Evolutionary conservation across 805 yeast genomes (phyloP).

Genomic region (Blastobotrys robertii): DNA sequence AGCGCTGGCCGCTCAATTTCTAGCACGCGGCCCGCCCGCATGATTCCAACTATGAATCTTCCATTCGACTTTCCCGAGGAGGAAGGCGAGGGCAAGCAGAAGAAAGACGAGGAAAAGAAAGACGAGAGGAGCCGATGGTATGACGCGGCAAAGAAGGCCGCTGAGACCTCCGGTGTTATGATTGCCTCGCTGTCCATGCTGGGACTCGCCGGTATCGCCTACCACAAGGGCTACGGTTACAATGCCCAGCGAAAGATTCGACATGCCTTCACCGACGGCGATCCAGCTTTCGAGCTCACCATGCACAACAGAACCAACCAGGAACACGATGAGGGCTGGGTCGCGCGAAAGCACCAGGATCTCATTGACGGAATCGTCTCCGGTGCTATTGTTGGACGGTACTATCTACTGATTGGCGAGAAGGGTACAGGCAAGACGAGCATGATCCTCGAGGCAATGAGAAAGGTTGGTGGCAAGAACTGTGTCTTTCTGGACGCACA

Average conservation of each 20-base stretch:
- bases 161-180: conserved; percentile 63
- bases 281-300: conserved; percentile 51
- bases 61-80: conserved; percentile 1
- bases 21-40: too few relatives aligned
- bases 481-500: conserved; percentile 74
- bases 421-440: conserved; percentile 84
- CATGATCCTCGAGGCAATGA: conserved; percentile 60
- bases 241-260: conserved; percentile 59
- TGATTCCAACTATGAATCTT: background rate
- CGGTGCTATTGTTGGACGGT: conserved; percentile 59
- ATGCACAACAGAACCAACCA: conserved; percentile 32
- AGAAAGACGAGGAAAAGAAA: conserved; percentile 4
- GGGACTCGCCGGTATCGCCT: conserved; percentile 62
- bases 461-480: conserved; percentile 49
- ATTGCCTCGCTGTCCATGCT: conserved; percentile 57
- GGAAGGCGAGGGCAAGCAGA: conserved; percentile 5
- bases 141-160: conserved; percentile 10
- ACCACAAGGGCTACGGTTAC: conserved; percentile 50
- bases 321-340: conserved; percentile 45
- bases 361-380: conserved; percentile 53
- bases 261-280: conserved; percentile 56
- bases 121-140: conserved; percentile 4
- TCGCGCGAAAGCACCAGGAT: conserved; percentile 57
- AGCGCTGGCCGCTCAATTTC: background rate
- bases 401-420: conserved; percentile 67